Base-by-base conservation (phyloP, 306 rosid genomes). In the Sicyos edulis region DNA sequence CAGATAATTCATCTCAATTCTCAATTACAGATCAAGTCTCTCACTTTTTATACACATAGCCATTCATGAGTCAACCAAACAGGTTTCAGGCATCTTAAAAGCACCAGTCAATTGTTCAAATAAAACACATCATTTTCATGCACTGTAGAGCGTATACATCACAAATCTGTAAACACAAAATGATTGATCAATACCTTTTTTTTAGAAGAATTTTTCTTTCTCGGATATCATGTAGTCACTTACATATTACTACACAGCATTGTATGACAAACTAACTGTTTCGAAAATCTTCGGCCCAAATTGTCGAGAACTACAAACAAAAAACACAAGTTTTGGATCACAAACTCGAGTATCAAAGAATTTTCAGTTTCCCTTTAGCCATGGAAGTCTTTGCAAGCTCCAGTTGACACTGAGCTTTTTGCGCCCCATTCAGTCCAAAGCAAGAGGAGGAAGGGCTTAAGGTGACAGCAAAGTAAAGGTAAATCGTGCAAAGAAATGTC, bases 391-490 rank as follows among this genome's bases (percentile, higher is more conserved):
- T 89, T 8, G 86, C 91, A 74, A 75, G 88, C 78, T 88, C 89
- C 91, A 88, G 69, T 54, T 64, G 91, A 63, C 97, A 89, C 74
- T 79, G 74, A 8, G 86, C 90, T 45, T 78, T 91, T 73, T 87
- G 83, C 13, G 80, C 78, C 47, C 86, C 96, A 15, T 66, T 80
- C 76, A 91, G 65, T 13, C 86, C 91, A 54, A 85, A 84, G 75
- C 93, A 88, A 29, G 90, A 40, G 62, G 80, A 61, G 60, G 59
- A 42, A 56, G 86, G 75, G 44, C 93, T 92, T 37, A 89, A 78
- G 21, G 97, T 91, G 81, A 91, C 84, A 32, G 97, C 97, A 66
- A 91, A 91, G 79, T 91, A 91, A 50, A 91, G 97, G 78, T 91
- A 91, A 70, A 91, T 80, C 5, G 89, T 87, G 76, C 97, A 91